Evolutionary conservation across 768 basidiomycete genomes (phyloP), one percentile per base, ranked within the genome.

Genomic region (Boletus tomentosulus): DNA sequence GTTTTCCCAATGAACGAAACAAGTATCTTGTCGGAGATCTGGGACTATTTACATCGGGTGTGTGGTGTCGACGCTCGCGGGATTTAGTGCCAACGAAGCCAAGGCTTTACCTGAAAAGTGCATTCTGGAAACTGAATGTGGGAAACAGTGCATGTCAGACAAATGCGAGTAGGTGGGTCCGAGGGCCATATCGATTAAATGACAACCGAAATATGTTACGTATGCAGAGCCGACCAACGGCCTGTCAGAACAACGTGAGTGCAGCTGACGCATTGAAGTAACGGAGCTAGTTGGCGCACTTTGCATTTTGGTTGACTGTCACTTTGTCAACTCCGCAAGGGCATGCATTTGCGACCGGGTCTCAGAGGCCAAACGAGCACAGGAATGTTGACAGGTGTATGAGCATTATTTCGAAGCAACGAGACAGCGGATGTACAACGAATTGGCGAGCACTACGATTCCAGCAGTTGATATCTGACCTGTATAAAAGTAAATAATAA

Each of bases 31-130:
- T 72, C 70, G 70, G 70, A 70, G 69, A 70, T 70, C 70, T 72
- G 63, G 67, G 63, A 59, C 59, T 65, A 53, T 57, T 66, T 59
- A 56, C 57, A 66, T 66, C 71, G 68, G 64, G 66, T 48, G 58
- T 68, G 57, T 69, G 68, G 66, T 62, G 66, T 70, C 58, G 71
- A 69, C 60, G 67, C 63, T 70, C 70, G 69, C 69, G 70, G 70
- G 66, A 69, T 66, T 65, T 66, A 58, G 55, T 59, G 61, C 65
- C 60, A 66, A 64, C 59, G 58, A 66, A 70, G 68, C 65, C 68
- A 19, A 19, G 19, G 19, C 64, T 61, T 68, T 47, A 56, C 70
- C 66, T 64, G 68, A 64, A 69, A 67, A 48, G 57, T 55, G 62
- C 56, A 64, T 19, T 19, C 19, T 19, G 19, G 27, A 61, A 60